A percentile compares a stretch with the other conserved stretches of the same genome.
Evolutionary conservation across 2,329 filamentous ascomycete genomes (phyloP).

Genomic region (Aspergillus aculeatinus): DNA sequence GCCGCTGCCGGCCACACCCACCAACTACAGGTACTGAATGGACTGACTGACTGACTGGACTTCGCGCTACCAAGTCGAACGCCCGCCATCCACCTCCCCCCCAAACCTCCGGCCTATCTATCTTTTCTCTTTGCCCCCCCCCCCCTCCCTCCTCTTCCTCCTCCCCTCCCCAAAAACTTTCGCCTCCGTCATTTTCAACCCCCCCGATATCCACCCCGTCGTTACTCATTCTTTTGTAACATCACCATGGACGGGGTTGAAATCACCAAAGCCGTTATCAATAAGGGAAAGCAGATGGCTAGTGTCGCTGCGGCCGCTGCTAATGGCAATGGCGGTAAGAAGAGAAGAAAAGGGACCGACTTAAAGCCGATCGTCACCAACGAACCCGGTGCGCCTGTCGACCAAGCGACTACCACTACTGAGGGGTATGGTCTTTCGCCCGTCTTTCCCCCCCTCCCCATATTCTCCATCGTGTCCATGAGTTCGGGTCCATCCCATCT

Average conservation of each 20-base stretch:
- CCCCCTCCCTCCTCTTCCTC: neutral
- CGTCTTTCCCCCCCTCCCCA: neutral
- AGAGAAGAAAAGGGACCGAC: conserved; percentile 63
- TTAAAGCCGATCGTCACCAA: conserved; percentile 68
- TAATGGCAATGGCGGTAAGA: conserved; percentile 61
- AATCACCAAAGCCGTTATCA: conserved; percentile 64
- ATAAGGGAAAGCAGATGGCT: conserved; percentile 65
- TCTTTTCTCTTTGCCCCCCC: conserved; percentile 2
- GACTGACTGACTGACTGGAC: conserved; percentile 1
- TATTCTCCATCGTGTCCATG: neutral
- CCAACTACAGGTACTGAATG: conserved; percentile 5
- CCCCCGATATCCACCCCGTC: conserved; percentile 6
- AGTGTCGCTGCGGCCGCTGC: conserved; percentile 45
- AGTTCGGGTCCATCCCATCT: neutral
- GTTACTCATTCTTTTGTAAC: neutral
- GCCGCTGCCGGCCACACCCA: conserved; percentile 3
- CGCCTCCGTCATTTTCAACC: conserved; percentile 11
- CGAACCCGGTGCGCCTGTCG: conserved; percentile 51
- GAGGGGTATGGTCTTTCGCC: conserved; percentile 38
- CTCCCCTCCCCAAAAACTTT: neutral
- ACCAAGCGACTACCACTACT: conserved; percentile 43
- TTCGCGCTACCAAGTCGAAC: conserved; percentile 1
- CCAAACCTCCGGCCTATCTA: conserved; percentile 10
- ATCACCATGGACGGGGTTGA: conserved; percentile 62
- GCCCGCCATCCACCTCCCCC: neutral